Evolutionary conservation across 2,329 filamentous ascomycete species (phyloP).

Genomic region (Xylaria sp.): DNA sequence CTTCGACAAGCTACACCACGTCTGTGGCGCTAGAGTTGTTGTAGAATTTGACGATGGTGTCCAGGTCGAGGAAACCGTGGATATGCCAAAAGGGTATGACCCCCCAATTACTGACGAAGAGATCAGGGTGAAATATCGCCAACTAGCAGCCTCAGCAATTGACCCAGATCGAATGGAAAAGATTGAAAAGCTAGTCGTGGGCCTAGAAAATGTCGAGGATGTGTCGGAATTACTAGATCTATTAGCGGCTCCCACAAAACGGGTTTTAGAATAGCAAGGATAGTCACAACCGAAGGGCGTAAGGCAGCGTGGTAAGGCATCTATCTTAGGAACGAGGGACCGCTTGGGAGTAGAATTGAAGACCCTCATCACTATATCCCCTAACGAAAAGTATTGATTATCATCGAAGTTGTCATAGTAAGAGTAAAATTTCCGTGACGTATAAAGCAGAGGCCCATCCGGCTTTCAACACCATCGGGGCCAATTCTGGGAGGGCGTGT

Average conservation of each 20-base stretch:
- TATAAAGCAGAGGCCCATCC: too few relatives aligned
- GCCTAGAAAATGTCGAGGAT: slow-evolving; percentile 17
- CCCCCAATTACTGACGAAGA: slow-evolving; percentile 45
- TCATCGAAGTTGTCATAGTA: too few relatives aligned
- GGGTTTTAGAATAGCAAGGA: slow-evolving; percentile 1
- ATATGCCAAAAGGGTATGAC: slow-evolving; percentile 40
- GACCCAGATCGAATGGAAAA: slow-evolving; percentile 21
- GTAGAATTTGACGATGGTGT: slow-evolving; percentile 19
- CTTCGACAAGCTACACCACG: slow-evolving; percentile 20
- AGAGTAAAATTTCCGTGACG: too few relatives aligned
- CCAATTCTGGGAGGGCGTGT: too few relatives aligned
- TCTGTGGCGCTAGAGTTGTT: slow-evolving; percentile 13
- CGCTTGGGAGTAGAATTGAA: too few relatives aligned
- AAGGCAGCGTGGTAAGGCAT: too few relatives aligned
- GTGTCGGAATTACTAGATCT: slow-evolving; percentile 18
- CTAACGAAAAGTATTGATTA: too few relatives aligned
- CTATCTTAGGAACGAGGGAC: too few relatives aligned
- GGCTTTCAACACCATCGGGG: too few relatives aligned
- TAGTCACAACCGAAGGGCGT: too few relatives aligned
- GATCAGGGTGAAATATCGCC: slow-evolving; percentile 43
- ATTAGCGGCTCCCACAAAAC: slow-evolving; percentile 5
- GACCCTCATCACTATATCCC: too few relatives aligned
- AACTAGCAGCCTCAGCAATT: slow-evolving; percentile 17
- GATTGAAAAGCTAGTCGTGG: slow-evolving; percentile 21
- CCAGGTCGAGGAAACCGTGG: slow-evolving; percentile 23